These are phyloP conservation scores for Catunica adiposa DNA, from an alignment of 2,329 filamentous ascomycete species.

Conservation along the genomic window DNA sequence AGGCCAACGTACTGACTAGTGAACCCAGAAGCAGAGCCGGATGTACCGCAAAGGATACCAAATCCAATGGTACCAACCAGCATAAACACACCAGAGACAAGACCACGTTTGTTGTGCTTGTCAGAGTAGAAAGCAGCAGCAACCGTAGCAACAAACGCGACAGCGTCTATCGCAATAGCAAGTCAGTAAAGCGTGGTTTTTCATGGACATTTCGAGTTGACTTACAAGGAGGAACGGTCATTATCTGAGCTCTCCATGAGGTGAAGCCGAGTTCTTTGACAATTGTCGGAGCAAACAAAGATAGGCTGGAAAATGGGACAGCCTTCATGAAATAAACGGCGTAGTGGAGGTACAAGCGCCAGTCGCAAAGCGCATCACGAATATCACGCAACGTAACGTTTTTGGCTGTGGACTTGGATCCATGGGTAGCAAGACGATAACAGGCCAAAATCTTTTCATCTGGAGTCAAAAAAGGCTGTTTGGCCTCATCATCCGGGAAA, in stretches of 20 bases:
- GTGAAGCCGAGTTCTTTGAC: slow-evolving; percentile 34
- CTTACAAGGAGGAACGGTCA: slow-evolving; percentile 48
- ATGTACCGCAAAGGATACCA: slow-evolving; percentile 46
- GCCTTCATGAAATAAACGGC: slow-evolving; percentile 35
- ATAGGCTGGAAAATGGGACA: slow-evolving; percentile 41
- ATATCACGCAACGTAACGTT: slow-evolving; percentile 50
- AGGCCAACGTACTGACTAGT: slow-evolving; percentile 34
- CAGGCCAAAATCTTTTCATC: slow-evolving; percentile 41
- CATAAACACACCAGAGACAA: slow-evolving; percentile 28
- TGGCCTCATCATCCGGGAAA: slow-evolving; percentile 35
- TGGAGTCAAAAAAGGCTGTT: slow-evolving; percentile 33
- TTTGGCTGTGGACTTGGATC: slow-evolving; percentile 41
- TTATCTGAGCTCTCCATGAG: slow-evolving; percentile 42
- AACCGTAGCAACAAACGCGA: slow-evolving; percentile 17
- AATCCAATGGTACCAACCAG: slow-evolving; percentile 33
- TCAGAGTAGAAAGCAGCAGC: slow-evolving; percentile 44
- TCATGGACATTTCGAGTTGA: not conserved
- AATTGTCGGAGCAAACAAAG: slow-evolving; percentile 46
- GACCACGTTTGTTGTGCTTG: slow-evolving; percentile 36
- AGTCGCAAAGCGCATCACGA: slow-evolving; percentile 49
- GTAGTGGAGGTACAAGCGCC: slow-evolving; percentile 52
- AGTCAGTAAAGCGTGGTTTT: not conserved
- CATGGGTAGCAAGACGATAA: slow-evolving; percentile 28
- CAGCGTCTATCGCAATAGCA: not conserved
- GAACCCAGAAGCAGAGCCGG: slow-evolving; percentile 32